phyloP scores from a whole-genome alignment of 148 eudicot genomes.

The Amaranthus cruentus region DNA sequence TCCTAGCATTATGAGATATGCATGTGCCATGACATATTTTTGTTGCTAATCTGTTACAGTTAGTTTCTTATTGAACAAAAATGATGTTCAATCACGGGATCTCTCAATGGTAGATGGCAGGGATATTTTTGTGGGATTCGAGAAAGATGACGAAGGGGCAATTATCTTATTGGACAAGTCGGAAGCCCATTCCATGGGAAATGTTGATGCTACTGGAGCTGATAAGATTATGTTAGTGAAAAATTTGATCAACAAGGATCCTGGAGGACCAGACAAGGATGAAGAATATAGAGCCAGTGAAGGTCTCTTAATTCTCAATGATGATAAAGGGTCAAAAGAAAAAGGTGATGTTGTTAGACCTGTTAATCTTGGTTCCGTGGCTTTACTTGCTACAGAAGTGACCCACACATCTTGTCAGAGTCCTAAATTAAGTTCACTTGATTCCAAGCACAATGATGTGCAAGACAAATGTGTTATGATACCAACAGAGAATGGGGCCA shows the following conservation, averaged over 20 bases:
- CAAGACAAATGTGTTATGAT: not conserved
- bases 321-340: not conserved
- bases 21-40: slow-evolving; percentile 23
- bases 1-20: slow-evolving; percentile 17
- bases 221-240: not conserved
- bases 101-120: slow-evolving; percentile 25
- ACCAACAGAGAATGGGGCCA: not conserved
- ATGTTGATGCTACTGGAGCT: slow-evolving; percentile 15
- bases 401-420: slow-evolving; percentile 11
- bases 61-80: slow-evolving; percentile 53
- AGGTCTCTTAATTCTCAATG: slow-evolving; percentile 3
- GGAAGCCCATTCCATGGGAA: slow-evolving; percentile 1
- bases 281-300: slow-evolving; percentile 1
- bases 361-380: slow-evolving; percentile 12
- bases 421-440: slow-evolving; percentile 12
- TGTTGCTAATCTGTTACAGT: slow-evolving; percentile 52
- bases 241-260: not conserved
- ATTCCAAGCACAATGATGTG: slow-evolving; percentile 8
- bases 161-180: slow-evolving; percentile 12
- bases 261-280: not conserved
- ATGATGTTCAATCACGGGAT: slow-evolving; percentile 24
- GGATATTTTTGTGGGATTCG: slow-evolving; percentile 18
- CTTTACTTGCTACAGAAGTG: not conserved
- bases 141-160: slow-evolving; percentile 15
- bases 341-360: slow-evolving; percentile 16